Evolutionary conservation across 2,329 filamentous ascomycete species (phyloP).

Genomic region (Penicillium sp.): DNA sequence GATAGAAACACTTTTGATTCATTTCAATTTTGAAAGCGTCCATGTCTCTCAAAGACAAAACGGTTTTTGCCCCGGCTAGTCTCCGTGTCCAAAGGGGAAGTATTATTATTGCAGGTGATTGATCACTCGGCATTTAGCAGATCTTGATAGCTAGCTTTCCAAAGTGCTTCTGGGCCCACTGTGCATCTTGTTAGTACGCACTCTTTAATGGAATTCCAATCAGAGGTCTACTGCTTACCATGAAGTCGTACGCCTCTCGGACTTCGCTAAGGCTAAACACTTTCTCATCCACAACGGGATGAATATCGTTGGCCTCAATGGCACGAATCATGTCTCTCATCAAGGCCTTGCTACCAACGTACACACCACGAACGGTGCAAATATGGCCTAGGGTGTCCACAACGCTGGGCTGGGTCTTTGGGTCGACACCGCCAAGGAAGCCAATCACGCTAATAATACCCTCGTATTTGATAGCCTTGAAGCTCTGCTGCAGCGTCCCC

Average conservation of each 20-base stretch:
- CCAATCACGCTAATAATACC: constrained; percentile 59
- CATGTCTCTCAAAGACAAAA: neutral
- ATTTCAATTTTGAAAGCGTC: neutral
- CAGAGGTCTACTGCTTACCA: constrained; percentile 36
- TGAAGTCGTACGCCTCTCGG: constrained; percentile 57
- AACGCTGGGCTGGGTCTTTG: constrained; percentile 51
- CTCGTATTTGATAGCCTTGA: constrained; percentile 56
- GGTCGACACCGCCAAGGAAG: constrained; percentile 53
- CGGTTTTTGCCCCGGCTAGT: neutral
- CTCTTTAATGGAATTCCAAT: neutral
- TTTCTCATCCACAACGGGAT: constrained; percentile 60
- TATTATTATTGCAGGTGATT: too few relatives aligned
- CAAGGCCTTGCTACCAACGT: constrained; percentile 57
- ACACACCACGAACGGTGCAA: constrained; percentile 58
- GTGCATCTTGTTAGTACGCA: constrained; percentile 19
- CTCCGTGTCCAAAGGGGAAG: neutral
- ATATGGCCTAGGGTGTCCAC: constrained; percentile 52
- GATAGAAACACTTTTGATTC: neutral
- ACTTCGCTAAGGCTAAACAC: constrained; percentile 55
- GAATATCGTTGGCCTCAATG: constrained; percentile 60
- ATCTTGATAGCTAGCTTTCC: constrained; percentile 56
- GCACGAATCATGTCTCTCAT: constrained; percentile 61
- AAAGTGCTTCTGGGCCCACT: constrained; percentile 55
- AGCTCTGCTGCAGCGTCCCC: constrained; percentile 58
- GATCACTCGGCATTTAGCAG: constrained; percentile 17